Evolutionary conservation across 805 yeast genomes (phyloP), one percentile per base, ranked within the genome.

Genomic region (Ogataea ganodermae): DNA sequence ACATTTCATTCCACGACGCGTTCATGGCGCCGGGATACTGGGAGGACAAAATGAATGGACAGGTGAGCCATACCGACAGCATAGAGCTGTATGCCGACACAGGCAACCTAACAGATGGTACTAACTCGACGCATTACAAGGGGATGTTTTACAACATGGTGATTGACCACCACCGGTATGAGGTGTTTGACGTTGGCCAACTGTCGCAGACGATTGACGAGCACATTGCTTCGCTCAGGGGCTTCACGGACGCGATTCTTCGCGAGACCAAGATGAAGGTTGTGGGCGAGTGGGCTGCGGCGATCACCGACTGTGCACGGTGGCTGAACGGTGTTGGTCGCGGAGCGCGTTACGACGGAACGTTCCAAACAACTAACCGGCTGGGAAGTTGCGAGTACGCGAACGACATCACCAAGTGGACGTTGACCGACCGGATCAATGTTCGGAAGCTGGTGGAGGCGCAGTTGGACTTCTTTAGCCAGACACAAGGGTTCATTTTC

Each of bases 81-180:
- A 35, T 46, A 33, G 41, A 48, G 23, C 32, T 30, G 30, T 45
- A 48, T 42, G 36, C 45, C 20, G 44, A 32, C 53, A 47, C 40
- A 43, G 16, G 10, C 37, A 37, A 45, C 42, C 18, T 41, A 39
- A 38, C 52, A 12, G 27, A 24, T n/a, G 17, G 24, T 36, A 39
- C 37, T 38, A 40, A 40, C 45, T 18, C 50, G 4, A 39, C 48
- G 13, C 31, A 35, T 26, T 51, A 50, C 36, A 42, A 43, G 47
- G 57, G 53, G 8, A 64, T 68, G 45, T 75, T 70, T 63, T 81
- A 83, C 80, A 81, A 84, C 59, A 84, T 88, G 44, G 81, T 87
- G 16, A 67, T 90, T 27, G 97, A 91, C 66, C 96, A 89, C 69
- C 97, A 91, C 69, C 85, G 86, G 63, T 91, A 91, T 72, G 95